Conservation (phyloP, 371 early-diverging fungal species). For the Rhizopus delemar region DNA sequence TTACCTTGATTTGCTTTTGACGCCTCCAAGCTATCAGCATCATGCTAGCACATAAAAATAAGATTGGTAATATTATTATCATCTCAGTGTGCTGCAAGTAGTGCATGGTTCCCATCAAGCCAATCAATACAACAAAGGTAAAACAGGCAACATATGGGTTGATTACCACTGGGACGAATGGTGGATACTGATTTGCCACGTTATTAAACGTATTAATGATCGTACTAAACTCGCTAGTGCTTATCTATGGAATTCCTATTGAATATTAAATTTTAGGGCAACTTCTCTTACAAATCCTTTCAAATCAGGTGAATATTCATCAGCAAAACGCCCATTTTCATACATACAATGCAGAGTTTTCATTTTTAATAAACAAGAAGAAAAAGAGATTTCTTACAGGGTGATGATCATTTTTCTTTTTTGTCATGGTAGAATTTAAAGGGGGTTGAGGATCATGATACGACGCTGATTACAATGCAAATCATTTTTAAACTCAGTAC, state of each 20-base stretch:
- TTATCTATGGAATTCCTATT: slow-evolving; percentile 28
- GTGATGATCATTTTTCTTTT: slow-evolving; percentile 3
- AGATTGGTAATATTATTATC: slow-evolving; percentile 28
- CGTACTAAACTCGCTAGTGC: slow-evolving; percentile 37
- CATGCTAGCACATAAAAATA: slow-evolving; percentile 24
- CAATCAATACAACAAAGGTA: slow-evolving; percentile 15
- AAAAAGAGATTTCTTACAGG: slow-evolving; percentile 1
- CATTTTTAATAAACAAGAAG: slow-evolving; percentile 24
- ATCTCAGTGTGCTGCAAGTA: slow-evolving; percentile 32
- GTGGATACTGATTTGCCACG: slow-evolving; percentile 33
- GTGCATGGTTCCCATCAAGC: slow-evolving; percentile 28
- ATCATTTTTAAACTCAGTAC: background rate
- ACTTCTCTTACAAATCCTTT: slow-evolving; percentile 29
- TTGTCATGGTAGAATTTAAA: too few species aligned
- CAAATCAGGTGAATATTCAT: slow-evolving; percentile 42
- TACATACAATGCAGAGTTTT: slow-evolving; percentile 40
- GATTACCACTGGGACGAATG: slow-evolving; percentile 24
- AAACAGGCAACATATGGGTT: slow-evolving; percentile 17
- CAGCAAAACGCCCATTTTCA: slow-evolving; percentile 31
- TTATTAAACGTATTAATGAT: slow-evolving; percentile 43
- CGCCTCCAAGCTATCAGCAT: slow-evolving; percentile 32
- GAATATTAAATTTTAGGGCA: background rate
- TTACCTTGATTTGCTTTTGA: slow-evolving; percentile 30
- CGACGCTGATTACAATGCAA: background rate
- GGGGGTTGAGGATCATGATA: background rate